Evolutionary conservation across 73 alveolate species (phyloP), one percentile per base, ranked within the genome.

Genomic region (Tetrahymena thermophila): DNA sequence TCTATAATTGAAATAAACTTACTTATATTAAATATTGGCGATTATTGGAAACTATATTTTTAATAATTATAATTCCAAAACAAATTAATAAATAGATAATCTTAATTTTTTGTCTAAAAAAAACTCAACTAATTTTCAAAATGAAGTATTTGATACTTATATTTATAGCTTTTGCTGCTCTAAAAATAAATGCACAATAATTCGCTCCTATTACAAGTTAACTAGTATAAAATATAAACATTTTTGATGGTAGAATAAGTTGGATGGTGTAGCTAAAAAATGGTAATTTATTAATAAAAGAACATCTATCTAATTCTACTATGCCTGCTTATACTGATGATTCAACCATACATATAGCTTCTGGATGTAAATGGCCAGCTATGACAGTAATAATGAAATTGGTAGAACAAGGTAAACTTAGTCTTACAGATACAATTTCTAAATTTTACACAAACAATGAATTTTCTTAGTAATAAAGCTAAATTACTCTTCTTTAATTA

Each of bases 321-420:
- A 14, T 44, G 1, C 17, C 58, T 14, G 58, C 95, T 38, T 93
- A 35, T 93, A 84, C 35, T 93, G 95, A 93, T 93, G 43, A 93
- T 23, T 34, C 95, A 93, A 35, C 95, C 1, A 93, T 93, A 50
- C 95, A 93, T 23, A 38, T 93, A 21, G 95, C 95, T 93, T 93
- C 95, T 93, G 95, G 95, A 1, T 93, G 95, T 23, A 93, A 93
- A 93, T 93, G 95, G 95, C 35, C 40, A 37, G 95, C 95, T 25
- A 93, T 93, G 95, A 84, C 95, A 19, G 71, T 84, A 0, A 93
- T 93, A 7, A 93, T 93, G 95, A 93, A 35, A 23, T 71, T 93
- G 9, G 85, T 93, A 3, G 95, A 93, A 23, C 55, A 43, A 0
- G 40, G 55, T 16, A 34, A 3, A 93, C 71, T 93, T 15, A 40